Evolutionary conservation across 2,329 filamentous ascomycete genomes (phyloP), one percentile per base, ranked within the genome.

Genomic region (Pseudopyricularia cyperi): DNA sequence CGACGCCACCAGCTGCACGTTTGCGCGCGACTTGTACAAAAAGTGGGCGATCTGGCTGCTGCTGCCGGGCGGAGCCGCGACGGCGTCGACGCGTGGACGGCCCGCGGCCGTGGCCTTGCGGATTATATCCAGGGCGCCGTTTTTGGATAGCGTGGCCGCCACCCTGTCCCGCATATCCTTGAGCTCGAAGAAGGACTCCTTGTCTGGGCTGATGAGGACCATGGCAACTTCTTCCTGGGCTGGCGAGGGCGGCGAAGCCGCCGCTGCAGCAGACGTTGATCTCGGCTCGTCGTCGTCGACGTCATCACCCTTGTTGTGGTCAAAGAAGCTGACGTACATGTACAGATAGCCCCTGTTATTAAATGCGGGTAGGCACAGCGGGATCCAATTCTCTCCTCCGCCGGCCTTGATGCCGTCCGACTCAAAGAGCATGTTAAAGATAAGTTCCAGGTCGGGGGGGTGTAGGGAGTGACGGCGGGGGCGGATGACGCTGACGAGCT

Each of bases 351-450:
- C 94, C 50, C 83, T 87, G 65, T 89, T 97, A 70, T 98, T 98
- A 71, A 98, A 98, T 5, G 90, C 91, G 0, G 93, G 94, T 3
- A 98, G 76, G 61, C 93, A 98, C 7, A 98, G 75, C 0, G 93
- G 93, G 48, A 97, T 91, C 93, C 93, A 98, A 61, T 91, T 96
- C 67, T 98, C 93, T 30, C 91, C 93, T 37, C 77, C 89, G 6
- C 87, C 90, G 19, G 89, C 85, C 64, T 93, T 91, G 63, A 98
- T 85, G 44, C 88, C 86, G 48, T 89, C 88, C 2, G 91, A 93
- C 69, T 95, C 90, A 61, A 98, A 98, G 2, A 98, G 80, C 94
- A 98, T 98, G 63, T 97, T 97, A 75, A 98, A 98, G 55, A 98
- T 90, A 46, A 98, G 78, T 62, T 96, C 91, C 24, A 98, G 75